These are phyloP conservation scores for Heimioporus sp. DNA, from an alignment of 768 basidiomycete species.

Conservation along the genomic window DNA sequence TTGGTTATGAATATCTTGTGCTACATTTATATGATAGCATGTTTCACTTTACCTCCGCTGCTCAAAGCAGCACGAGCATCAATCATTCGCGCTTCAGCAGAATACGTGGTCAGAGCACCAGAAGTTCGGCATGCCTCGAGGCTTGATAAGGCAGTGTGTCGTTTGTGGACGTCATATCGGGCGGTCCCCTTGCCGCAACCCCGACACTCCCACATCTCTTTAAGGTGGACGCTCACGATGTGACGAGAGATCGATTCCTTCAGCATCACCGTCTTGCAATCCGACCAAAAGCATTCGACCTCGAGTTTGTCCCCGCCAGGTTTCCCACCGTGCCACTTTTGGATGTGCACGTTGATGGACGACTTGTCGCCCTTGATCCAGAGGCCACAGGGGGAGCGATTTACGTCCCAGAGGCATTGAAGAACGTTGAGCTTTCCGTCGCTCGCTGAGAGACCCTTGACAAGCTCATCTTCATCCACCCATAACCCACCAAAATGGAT, in stretches of 20 bases:
- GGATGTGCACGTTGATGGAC: slow-evolving; percentile 13
- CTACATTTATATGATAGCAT: neutral
- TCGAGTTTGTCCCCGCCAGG: slow-evolving; percentile 8
- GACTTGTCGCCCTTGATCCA: slow-evolving; percentile 19
- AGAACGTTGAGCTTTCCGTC: slow-evolving; percentile 4
- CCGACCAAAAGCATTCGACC: slow-evolving; percentile 8
- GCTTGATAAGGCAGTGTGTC: slow-evolving; percentile 1
- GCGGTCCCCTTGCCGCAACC: slow-evolving; percentile 10
- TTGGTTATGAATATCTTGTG: neutral
- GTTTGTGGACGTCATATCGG: slow-evolving; percentile 9
- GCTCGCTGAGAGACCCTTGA: neutral
- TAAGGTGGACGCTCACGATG: slow-evolving; percentile 9
- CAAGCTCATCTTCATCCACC: slow-evolving; percentile 14
- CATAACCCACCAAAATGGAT: slow-evolving; percentile 6
- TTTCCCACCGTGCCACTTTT: slow-evolving; percentile 15
- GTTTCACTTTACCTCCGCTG: neutral
- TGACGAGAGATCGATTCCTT: slow-evolving; percentile 22
- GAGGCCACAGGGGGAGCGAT: slow-evolving; percentile 4
- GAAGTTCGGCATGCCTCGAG: slow-evolving; percentile 1
- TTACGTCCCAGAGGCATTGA: slow-evolving; percentile 12
- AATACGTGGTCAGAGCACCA: slow-evolving; percentile 10
- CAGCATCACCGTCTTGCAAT: slow-evolving; percentile 16
- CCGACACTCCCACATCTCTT: slow-evolving; percentile 13
- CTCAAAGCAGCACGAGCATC: slow-evolving; percentile 7
- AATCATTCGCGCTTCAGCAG: neutral